A percentile compares a stretch with the other conserved stretches of the same genome.
phyloP scores from a whole-genome alignment of 352 stramenopile species.

The Pythium volutum region DNA sequence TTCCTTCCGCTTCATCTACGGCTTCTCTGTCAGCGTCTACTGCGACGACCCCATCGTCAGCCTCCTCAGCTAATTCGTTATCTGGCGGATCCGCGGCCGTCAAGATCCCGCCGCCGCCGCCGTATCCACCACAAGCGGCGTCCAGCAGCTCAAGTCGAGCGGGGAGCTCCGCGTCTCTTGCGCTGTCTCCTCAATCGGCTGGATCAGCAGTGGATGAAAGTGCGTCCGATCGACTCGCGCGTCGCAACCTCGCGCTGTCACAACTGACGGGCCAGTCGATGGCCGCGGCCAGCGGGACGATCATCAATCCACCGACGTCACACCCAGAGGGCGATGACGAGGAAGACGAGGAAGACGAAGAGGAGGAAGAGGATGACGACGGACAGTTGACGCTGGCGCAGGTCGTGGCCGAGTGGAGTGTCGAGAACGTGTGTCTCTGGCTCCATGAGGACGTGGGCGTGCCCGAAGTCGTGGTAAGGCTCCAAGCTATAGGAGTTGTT shows the following conservation, averaged over 20 bases:
- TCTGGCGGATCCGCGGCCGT: not conserved
- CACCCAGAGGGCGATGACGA: constrained; percentile 27
- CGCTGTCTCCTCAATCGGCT: not conserved
- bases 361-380: constrained; percentile 48
- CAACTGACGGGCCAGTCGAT: constrained; percentile 40
- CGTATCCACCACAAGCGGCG: constrained; percentile 35
- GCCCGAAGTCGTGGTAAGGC: constrained; percentile 62
- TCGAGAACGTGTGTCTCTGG: constrained; percentile 83
- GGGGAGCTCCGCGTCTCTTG: not conserved
- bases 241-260: constrained; percentile 56
- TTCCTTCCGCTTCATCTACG: constrained; percentile 20
- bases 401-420: constrained; percentile 75
- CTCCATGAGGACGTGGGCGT: constrained; percentile 74
- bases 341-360: constrained; percentile 26
- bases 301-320: not conserved
- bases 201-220: constrained; percentile 21
- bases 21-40: not conserved
- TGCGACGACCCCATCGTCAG: not conserved
- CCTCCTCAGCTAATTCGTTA: not conserved
- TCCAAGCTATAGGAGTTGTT: not conserved
- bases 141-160: not conserved
- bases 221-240: constrained; percentile 36
- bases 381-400: constrained; percentile 63
- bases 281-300: not conserved
- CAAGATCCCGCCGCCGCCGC: constrained; percentile 47